Percentiles rank a stretch among this genome's conserved stretches.
Evolutionary conservation across 1,284 basidiomycete genomes (phyloP).

Genomic region (Coniferiporia weirii): DNA sequence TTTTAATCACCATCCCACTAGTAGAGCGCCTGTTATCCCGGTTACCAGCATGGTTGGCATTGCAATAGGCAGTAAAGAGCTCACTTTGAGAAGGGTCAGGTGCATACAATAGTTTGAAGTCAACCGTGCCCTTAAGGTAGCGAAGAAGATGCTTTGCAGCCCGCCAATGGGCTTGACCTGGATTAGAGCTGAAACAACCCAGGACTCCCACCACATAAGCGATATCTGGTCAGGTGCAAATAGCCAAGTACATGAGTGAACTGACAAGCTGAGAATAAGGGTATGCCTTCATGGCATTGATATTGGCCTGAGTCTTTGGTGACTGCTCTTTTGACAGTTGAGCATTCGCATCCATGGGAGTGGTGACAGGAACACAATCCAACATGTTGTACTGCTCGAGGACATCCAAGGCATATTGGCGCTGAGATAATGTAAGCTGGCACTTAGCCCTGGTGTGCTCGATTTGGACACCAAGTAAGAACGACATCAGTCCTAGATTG

Average conservation of each 20-base stretch:
- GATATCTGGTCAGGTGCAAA: constrained; percentile 33
- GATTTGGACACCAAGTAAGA: too few species aligned
- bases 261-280: constrained; percentile 33
- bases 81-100: neutral
- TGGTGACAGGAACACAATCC: too few species aligned
- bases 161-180: constrained; percentile 29
- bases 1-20: constrained; percentile 20
- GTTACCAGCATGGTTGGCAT: constrained; percentile 5
- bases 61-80: constrained; percentile 6
- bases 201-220: constrained; percentile 30
- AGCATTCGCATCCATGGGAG: too few species aligned
- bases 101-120: constrained; percentile 23
- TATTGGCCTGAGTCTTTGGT: too few species aligned
- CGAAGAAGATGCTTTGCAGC: constrained; percentile 31
- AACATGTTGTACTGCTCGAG: too few species aligned
- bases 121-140: constrained; percentile 30
- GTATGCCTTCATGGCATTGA: too few species aligned
- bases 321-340: too few species aligned
- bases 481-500: too few species aligned
- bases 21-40: constrained; percentile 5
- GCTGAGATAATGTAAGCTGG: too few species aligned
- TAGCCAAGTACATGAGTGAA: constrained; percentile 31
- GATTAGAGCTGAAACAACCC: constrained; percentile 28
- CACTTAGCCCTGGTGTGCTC: too few species aligned
- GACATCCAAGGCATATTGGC: too few species aligned